Evolutionary conservation across 2,329 filamentous ascomycete genomes (phyloP).

Genomic region (Hypomyces rosellus): DNA sequence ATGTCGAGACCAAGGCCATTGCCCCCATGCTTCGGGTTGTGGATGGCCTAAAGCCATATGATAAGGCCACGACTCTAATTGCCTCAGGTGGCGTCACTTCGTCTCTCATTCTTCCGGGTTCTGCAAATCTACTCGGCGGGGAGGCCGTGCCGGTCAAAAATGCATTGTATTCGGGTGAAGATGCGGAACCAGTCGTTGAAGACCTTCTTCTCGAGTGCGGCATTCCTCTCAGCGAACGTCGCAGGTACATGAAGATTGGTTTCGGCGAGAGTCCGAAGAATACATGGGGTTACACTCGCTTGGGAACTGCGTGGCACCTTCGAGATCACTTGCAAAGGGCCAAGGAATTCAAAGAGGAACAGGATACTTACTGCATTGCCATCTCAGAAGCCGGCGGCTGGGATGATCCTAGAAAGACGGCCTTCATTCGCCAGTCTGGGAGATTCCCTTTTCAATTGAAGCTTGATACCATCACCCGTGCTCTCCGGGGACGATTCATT

Average conservation of each 20-base stretch:
- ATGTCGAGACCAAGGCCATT: slow-evolving; percentile 15
- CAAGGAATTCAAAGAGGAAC: slow-evolving; percentile 10
- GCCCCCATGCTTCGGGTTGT: slow-evolving; percentile 5
- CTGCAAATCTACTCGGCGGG: slow-evolving; percentile 39
- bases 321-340: slow-evolving; percentile 25
- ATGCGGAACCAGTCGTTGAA: slow-evolving; percentile 33
- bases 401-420: slow-evolving; percentile 1
- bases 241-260: slow-evolving; percentile 40
- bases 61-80: slow-evolving; percentile 30
- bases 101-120: slow-evolving; percentile 39
- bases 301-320: slow-evolving; percentile 34
- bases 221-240: slow-evolving; percentile 24
- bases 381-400: background rate
- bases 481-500: slow-evolving; percentile 34
- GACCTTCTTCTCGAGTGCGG: slow-evolving; percentile 37
- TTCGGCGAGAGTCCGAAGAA: slow-evolving; percentile 39
- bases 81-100: slow-evolving; percentile 39
- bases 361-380: slow-evolving; percentile 10
- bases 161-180: slow-evolving; percentile 24
- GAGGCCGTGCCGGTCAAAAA: slow-evolving; percentile 39
- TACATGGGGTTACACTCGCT: slow-evolving; percentile 31
- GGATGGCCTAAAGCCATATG: slow-evolving; percentile 37
- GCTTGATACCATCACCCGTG: slow-evolving; percentile 33
- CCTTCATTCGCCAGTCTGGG: slow-evolving; percentile 1
- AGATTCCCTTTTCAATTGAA: slow-evolving; percentile 29